Evolutionary conservation across 345 rosid genomes (phyloP), one percentile per base, ranked within the genome.

Genomic region (Eucalyptus tenuipes): DNA sequence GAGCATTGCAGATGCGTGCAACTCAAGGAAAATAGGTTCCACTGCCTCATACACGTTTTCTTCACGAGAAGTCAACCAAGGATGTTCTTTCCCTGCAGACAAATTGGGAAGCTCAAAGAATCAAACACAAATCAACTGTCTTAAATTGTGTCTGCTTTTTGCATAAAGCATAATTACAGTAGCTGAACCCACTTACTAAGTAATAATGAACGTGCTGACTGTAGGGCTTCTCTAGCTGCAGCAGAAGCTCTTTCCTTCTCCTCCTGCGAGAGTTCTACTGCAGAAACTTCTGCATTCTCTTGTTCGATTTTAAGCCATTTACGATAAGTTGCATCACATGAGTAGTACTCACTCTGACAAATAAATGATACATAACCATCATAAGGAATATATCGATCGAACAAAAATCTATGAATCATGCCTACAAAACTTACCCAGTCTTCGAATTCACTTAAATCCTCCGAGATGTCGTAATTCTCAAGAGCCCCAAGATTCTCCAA

Each of bases 311-410:
- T 94, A 90, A 98, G 98, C 99, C 99, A 97, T 88, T 94, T 95
- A 89, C 99, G 99, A 90, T 96, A 97, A 37, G 95, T 96, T 92
- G 99, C 99, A 61, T 97, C 99, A 94, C 98, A 97, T 89, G 98
- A 96, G 91, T 97, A 98, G 92, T 97, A 97, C 90, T 96, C 97
- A 84, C 93, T 97, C 99, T 98, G 91, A 33, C 85, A 55, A 71
- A 79, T 44, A 42, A 75, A 14, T 33, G 17, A 52, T 25, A 53
- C 71, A 57, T 53, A 44, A 82, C 42, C 40, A 79, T 52, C 64
- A 31, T 53, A 88, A 88, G 42, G 45, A 45, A 25, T 27, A 85
- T 18, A 49, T 31, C 20, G 6, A 53, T 49, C 37, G 64, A 45
- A 64, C 29, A 92, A 66, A 88, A 87, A 33, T 84, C 89, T 85